Evolutionary conservation across 108 stramenopile species (phyloP), one percentile per base, ranked within the genome.

Genomic region (Pseudonitzschia delicatissima): DNA sequence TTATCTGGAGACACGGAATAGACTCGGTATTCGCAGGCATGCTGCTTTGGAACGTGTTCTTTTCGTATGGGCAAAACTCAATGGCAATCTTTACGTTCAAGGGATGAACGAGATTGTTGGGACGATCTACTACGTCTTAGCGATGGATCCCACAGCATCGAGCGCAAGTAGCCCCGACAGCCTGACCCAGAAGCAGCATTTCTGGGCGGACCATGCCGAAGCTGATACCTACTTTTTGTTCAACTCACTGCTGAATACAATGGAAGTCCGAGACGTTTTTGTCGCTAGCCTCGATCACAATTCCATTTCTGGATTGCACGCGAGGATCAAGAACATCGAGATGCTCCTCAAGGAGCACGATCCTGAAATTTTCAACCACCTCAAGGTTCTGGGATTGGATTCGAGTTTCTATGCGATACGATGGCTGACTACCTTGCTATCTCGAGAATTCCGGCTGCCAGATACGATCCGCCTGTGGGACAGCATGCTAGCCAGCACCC

Each of bases 391-490:
- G 55, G 95, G 88, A 0, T 86, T 98, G 27, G 94, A 96, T 63
- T 75, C 92, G 25, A 63, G 72, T 31, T 92, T 92, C 68, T 99
- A 88, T 77, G 87, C 94, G 29, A 79, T 97, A 17, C 87, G 98
- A 50, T 98, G 98, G 98, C 66, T 97, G 45, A 99, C 98, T 12
- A 97, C 98, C 7, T 78, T 99, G 28, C 72, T 99, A n/a, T 92
- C 93, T 23, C 76, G 98, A 52, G 98, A 99, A 70, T 96, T 99
- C 58, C 67, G 89, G 12, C 77, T 99, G 31, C 94, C 88, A 2
- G 97, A 97, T 80, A 99, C 97, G 11, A 95, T 99, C 57, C 94
- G 96, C 15, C 78, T 99, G 15, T 99, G 98, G 98, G 98, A 99
- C 69, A 78, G 77, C 67, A 91, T 99, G 79, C 98, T 99, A 65